phyloP scores from a whole-genome alignment of 2,329 filamentous ascomycete genomes.

The Penicillium oxalicum region DNA sequence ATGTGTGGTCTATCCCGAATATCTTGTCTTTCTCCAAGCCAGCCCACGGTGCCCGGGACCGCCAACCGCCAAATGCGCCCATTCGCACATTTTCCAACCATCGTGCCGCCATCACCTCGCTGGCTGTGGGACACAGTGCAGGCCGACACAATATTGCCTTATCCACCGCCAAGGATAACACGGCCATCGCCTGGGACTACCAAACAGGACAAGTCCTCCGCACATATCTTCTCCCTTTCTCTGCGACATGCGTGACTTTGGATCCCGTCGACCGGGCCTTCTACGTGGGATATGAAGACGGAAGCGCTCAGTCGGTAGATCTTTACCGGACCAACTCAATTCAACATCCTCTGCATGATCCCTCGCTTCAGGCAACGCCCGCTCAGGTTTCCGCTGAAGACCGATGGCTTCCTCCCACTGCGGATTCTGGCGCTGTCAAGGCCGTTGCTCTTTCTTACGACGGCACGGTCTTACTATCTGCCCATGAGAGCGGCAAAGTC shows the following conservation, averaged over 20 bases:
- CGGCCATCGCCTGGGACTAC: conserved; percentile 90
- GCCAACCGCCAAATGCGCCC: conserved; percentile 54
- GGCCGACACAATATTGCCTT: conserved; percentile 75
- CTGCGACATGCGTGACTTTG: conserved; percentile 65
- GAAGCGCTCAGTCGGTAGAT: conserved; percentile 72
- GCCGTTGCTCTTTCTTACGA: conserved; percentile 75
- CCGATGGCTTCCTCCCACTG: conserved; percentile 49
- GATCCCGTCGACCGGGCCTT: conserved; percentile 80
- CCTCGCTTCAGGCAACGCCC: conserved; percentile 34
- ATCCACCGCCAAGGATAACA: conserved; percentile 78
- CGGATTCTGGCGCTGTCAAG: conserved; percentile 59
- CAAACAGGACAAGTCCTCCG: conserved; percentile 68
- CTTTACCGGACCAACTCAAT: conserved; percentile 54
- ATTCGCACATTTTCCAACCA: conserved; percentile 70
- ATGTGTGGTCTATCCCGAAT: conserved; percentile 79
- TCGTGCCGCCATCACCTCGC: conserved; percentile 45
- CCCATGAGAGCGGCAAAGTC: conserved; percentile 73
- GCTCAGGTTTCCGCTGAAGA: conserved; percentile 38
- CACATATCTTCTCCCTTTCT: conserved; percentile 72
- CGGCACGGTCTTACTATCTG: conserved; percentile 70
- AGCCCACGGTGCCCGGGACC: conserved; percentile 33
- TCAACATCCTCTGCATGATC: conserved; percentile 33
- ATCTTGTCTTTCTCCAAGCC: conserved; percentile 59
- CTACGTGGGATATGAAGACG: conserved; percentile 74
- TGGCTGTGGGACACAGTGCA: conserved; percentile 59